Base-by-base conservation (phyloP, 768 basidiomycete species). In the Pleurotus eryngii region DNA sequence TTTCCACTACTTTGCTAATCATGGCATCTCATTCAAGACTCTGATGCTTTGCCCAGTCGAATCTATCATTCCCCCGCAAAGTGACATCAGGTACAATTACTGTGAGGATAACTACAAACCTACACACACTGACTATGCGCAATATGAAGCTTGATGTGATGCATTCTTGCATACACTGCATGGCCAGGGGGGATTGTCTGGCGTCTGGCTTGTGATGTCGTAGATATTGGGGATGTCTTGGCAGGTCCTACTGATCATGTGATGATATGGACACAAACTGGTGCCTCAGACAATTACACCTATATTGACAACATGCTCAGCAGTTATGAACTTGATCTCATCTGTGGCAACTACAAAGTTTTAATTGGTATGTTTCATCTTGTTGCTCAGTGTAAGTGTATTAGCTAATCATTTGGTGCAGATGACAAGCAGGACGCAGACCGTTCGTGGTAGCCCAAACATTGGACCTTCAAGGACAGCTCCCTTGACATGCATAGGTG, bases 161-260 rank as follows among this genome's bases (percentile, higher is more conserved):
- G 18, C 24, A 49, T 55, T 57, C 22, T 48, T 57, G 35, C n/a
- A 2, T 2, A 51, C 55, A 15, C 46, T 59, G 12, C 58, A 39
- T 68, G 46, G 46, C 56, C 5, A n/a, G 68, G 68, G 18, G 67
- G 68, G 14, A 55, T 68, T 26, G 38, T 70, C 15, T 51, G 57
- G n/a, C 65, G 67, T 39, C 49, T 70, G 38, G 67, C 68, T 6
- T 49, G 38, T 11, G 53, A 62, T 22, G 46, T 47, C 27, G 48
- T 62, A 3, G 26, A 43, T 5, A 27, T 26, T n/a, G 59, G 61
- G 5, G 17, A 54, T 11, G 62, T 65, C 2, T 46, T 58, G 12
- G 38, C 54, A 38, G 67, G 66, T 3, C 68, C 67, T 9, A 63
- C 63, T 15, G 48, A 39, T 26, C 8, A 30, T 39, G 57, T 27